Evolutionary conservation across 176 grass and related monocot species (phyloP).

Genomic region (Sorghum bicolor): Sorghum_bicolor_NCBIv3 NC_012870.2:67600501-67601000

Average conservation of each 20-base stretch:
- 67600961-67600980: slow-evolving; percentile 55
- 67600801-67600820: slow-evolving; percentile 61
- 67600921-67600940: slow-evolving; percentile 71
- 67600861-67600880: slow-evolving; percentile 61
- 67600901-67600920: slow-evolving; percentile 65
- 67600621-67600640: neutral
- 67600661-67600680: slow-evolving; percentile 64
- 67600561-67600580: slow-evolving; percentile 72
- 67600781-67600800: slow-evolving; percentile 56
- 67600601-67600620: slow-evolving; percentile 40
- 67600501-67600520: slow-evolving; percentile 54
- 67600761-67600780: slow-evolving; percentile 7
- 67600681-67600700: slow-evolving; percentile 62
- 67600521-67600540: slow-evolving; percentile 59
- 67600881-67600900: slow-evolving; percentile 78
- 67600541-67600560: slow-evolving; percentile 66
- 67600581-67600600: slow-evolving; percentile 75
- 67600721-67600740: slow-evolving; percentile 38
- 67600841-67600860: slow-evolving; percentile 56
- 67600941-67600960: slow-evolving; percentile 35
- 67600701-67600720: slow-evolving; percentile 48
- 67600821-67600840: slow-evolving; percentile 69
- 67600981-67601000: slow-evolving; percentile 68
- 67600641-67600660: slow-evolving; percentile 26
- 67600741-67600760: slow-evolving; percentile 17